phyloP scores from a whole-genome alignment of 495 filamentous ascomycete species.

The Lindgomyces ingoldianus region DNA sequence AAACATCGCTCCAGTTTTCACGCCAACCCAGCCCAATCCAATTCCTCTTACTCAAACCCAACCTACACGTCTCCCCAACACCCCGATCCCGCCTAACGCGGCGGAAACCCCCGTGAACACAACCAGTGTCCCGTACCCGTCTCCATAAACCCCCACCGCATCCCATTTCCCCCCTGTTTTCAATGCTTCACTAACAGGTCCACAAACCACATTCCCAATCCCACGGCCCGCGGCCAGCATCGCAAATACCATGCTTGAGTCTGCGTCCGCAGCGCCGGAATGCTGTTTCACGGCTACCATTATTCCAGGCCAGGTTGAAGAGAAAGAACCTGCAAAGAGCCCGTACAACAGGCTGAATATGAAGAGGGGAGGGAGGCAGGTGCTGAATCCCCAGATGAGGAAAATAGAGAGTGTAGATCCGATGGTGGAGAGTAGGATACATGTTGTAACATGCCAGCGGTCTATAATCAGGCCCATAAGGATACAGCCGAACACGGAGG shows the following conservation, averaged over 20 bases:
- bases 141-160: constrained; percentile 49
- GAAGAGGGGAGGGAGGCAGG: constrained; percentile 56
- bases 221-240: constrained; percentile 64
- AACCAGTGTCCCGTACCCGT: constrained; percentile 57
- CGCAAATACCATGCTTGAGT: constrained; percentile 63
- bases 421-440: constrained; percentile 59
- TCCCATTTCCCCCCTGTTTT: constrained; percentile 42
- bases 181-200: constrained; percentile 38
- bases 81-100: constrained; percentile 52
- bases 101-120: constrained; percentile 60
- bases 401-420: constrained; percentile 62
- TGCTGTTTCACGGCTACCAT: constrained; percentile 55
- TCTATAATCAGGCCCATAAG: constrained; percentile 64
- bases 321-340: constrained; percentile 67
- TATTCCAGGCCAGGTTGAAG: constrained; percentile 62
- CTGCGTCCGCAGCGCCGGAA: constrained; percentile 41
- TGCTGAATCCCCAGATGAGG: constrained; percentile 66
- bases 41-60: constrained; percentile 38
- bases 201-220: constrained; percentile 52
- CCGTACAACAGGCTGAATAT: constrained; percentile 68
- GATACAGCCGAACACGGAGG: constrained; percentile 52
- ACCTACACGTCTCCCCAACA: constrained; percentile 49
- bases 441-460: constrained; percentile 59
- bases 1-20: not conserved
- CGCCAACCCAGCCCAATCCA: not conserved